Base-by-base conservation (phyloP, 306 rosid genomes). In the Vigna trinervia region DNA sequence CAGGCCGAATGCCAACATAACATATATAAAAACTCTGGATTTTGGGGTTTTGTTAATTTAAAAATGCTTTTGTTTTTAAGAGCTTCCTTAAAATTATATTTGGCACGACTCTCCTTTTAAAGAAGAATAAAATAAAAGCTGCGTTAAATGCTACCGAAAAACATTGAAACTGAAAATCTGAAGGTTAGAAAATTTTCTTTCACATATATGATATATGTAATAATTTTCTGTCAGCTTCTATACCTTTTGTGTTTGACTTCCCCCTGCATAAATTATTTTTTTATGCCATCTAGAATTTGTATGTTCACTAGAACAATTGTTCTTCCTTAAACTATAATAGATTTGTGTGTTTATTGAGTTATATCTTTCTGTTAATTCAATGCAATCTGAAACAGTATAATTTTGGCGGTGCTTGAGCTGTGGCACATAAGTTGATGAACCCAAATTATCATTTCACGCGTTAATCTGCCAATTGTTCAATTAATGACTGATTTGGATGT, bases 361-460 rank as follows among this genome's bases (percentile, higher is more conserved):
- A 15, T n/a, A 19, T 51, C 2, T n/a, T 7, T 51, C 11, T 15
- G 20, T 51, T 8, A 51, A 51, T 9, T n/a, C 57, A 51, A 51
- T n/a, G 23, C 23, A 1, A 51, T 51, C 57, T 6, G 11, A 50
- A 15, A 50, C 9, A 5, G 56, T 15, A n/a, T 45, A 11, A 19
- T 71, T 58, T 47, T 59, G 48, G 34, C 34, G 54, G 54, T 10
- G 8, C 71, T 10, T 32, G 66, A 39, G 8, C 46, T 41, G 46
- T 41, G 46, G 46, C 72, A 56, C 28, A 6, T 58, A 69, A 52
- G 53, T 47, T 19, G 11, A 50, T 28, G 61, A 53, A 46, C 59
- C 46, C 30, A 45, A 51, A 60, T 74, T 45, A 53, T 74, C 67
- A 69, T 75, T 66, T 48, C 48, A 32, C 61, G 12, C 59, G 80